A percentile compares a stretch with the other conserved stretches of the same genome.
phyloP scores from a whole-genome alignment of 2,329 filamentous ascomycete genomes.

The Colletotrichum lentis region DNA sequence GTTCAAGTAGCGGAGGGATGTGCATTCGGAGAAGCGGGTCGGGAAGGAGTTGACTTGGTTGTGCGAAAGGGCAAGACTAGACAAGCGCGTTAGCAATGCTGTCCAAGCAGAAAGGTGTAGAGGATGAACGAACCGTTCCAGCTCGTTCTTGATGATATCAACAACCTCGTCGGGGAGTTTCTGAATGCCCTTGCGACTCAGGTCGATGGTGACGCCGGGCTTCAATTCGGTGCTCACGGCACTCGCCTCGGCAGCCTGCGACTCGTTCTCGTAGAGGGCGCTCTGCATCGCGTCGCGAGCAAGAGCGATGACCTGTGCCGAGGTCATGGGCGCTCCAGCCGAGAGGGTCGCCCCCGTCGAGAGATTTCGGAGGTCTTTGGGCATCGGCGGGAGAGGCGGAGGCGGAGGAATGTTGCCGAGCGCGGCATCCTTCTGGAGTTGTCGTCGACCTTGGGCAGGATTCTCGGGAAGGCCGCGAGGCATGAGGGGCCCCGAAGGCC shows the following conservation, averaged over 20 bases:
- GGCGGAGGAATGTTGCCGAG: slow-evolving; percentile 52
- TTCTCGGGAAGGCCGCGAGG: slow-evolving; percentile 54
- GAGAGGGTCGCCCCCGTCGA: slow-evolving; percentile 58
- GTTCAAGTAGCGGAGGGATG: slow-evolving; percentile 80
- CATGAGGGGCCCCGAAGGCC: slow-evolving; percentile 43
- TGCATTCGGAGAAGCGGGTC: slow-evolving; percentile 76
- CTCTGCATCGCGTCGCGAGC: slow-evolving; percentile 73
- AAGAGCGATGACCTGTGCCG: slow-evolving; percentile 70
- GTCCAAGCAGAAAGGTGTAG: slow-evolving; percentile 13
- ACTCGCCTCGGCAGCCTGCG: slow-evolving; percentile 67
- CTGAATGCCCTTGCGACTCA: slow-evolving; percentile 78
- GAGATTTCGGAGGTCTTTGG: slow-evolving; percentile 55
- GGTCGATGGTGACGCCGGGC: slow-evolving; percentile 78
- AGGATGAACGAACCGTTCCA: slow-evolving; percentile 67
- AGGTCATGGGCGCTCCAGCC: slow-evolving; percentile 61
- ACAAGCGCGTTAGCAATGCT: slow-evolving; percentile 22
- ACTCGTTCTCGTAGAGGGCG: slow-evolving; percentile 71
- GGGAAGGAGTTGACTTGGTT: slow-evolving; percentile 78
- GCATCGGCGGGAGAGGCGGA: slow-evolving; percentile 57
- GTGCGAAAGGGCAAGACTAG: slow-evolving; percentile 80
- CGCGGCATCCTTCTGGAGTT: slow-evolving; percentile 49
- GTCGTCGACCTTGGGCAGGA: slow-evolving; percentile 50
- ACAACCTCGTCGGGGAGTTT: slow-evolving; percentile 77
- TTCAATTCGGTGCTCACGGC: slow-evolving; percentile 68
- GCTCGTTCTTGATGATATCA: slow-evolving; percentile 75